phyloP scores from a whole-genome alignment of 2,329 filamentous ascomycete species.

The Boeremia lycopersici region DNA sequence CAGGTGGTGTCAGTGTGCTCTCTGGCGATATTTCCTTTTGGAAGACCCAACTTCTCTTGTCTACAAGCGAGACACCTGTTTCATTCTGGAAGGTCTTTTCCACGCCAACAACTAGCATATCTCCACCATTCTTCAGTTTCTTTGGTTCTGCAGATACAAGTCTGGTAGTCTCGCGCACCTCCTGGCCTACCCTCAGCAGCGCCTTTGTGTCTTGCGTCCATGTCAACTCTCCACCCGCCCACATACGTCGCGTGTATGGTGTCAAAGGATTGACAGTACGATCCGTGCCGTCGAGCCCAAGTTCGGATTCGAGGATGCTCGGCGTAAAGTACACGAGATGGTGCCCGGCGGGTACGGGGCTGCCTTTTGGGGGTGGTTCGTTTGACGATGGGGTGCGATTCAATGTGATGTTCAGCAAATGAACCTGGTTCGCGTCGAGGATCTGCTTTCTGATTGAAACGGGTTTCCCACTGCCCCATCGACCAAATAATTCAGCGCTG shows the following conservation, averaged over 20 bases:
- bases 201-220: constrained; percentile 53
- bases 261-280: constrained; percentile 73
- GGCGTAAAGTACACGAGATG: constrained; percentile 91
- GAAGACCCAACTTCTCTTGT: constrained; percentile 47
- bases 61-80: constrained; percentile 43
- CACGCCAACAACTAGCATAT: constrained; percentile 66
- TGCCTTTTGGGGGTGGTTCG: constrained; percentile 29
- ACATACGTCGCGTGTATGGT: constrained; percentile 79
- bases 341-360: constrained; percentile 68
- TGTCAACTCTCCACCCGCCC: constrained; percentile 80
- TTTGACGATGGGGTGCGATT: constrained; percentile 31
- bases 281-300: constrained; percentile 86
- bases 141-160: constrained; percentile 54
- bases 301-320: constrained; percentile 64
- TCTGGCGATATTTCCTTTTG: constrained; percentile 50
- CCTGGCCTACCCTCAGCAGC: constrained; percentile 38
- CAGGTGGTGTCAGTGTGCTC: constrained; percentile 44
- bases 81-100: constrained; percentile 58
- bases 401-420: constrained; percentile 39
- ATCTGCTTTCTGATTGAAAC: constrained; percentile 39
- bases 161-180: constrained; percentile 52
- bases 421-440: constrained; percentile 42
- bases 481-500: constrained; percentile 38
- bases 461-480: constrained; percentile 35
- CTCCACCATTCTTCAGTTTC: constrained; percentile 56